Evolutionary conservation across 1,139 yeast species (phyloP), one percentile per base, ranked within the genome.

Genomic region (Suhomyces yuchorum): DNA sequence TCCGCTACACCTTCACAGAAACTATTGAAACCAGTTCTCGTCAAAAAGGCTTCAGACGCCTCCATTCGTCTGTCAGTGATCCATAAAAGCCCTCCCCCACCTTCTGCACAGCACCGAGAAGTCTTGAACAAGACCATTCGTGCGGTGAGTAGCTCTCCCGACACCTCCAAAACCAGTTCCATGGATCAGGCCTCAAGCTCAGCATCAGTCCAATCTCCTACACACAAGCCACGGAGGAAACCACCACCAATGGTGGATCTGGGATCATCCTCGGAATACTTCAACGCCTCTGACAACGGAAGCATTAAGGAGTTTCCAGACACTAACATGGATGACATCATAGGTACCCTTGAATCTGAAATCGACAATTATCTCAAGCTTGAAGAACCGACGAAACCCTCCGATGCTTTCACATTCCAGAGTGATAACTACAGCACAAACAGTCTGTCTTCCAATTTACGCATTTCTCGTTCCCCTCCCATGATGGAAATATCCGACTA

Each of bases 201-300:
- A 4, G 14, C 37, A 11, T 20, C 23, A 20, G 23, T 20, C 23
- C 24, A 30, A 33, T 30, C 42, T 8, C 37, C 42, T 17, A 8
- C 40, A 11, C 23, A 43, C 35, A 37, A 36, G 7, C 44, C 51
- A 1, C 50, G 59, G 14, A 55, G 70, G 26, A 63, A 61, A 51
- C 65, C 68, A 6, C 68, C 68, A 3, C 64, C 67, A 2, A 40
- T 52, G 4, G 50, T 47, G 2, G 44, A 43, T 26, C 50, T 45
- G 43, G 39, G 39, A 14, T 52, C 46, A 3, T 50, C 54, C 3
- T 36, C 40, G 2, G 53, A 51, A 22, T 52, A 47, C 44, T 49
- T 49, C 42, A 46, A 51, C 33, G 47, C 51, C 7, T 42, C 49
- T 8, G 32, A 44, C 15, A 30, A 36, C 14, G n/a, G n/a, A 18